Conservation (phyloP, 345 rosid species). For the Luvunga scandens region DNA sequence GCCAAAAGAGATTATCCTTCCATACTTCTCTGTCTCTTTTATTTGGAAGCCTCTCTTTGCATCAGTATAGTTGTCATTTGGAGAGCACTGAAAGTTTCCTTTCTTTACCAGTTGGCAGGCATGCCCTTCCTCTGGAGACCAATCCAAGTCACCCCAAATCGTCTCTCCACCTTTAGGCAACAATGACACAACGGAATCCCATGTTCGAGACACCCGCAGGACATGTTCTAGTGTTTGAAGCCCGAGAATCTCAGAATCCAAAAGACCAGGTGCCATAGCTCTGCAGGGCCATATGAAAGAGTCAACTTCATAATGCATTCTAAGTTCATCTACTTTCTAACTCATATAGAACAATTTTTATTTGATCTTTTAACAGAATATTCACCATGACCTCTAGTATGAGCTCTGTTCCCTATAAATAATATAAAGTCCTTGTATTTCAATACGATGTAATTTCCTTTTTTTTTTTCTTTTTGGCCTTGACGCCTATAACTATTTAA, state of each 20-base stretch:
- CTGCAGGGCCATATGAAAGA: constrained; percentile 28
- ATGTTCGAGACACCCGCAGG: constrained; percentile 59
- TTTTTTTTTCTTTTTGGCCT: neutral
- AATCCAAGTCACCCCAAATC: constrained; percentile 68
- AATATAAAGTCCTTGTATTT: neutral
- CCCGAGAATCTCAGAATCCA: constrained; percentile 50
- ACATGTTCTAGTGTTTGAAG: constrained; percentile 60
- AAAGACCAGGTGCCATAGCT: constrained; percentile 50
- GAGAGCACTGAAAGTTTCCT: constrained; percentile 19
- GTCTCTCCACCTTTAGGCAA: constrained; percentile 81
- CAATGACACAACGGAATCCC: constrained; percentile 69
- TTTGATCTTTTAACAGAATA: neutral
- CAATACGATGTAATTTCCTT: neutral
- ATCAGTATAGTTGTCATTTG: constrained; percentile 26
- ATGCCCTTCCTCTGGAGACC: constrained; percentile 56
- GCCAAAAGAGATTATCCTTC: constrained; percentile 68
- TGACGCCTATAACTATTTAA: neutral
- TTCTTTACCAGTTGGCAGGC: constrained; percentile 37
- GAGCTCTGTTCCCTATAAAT: neutral
- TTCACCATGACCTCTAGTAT: neutral
- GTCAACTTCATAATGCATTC: neutral
- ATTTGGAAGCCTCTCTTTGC: constrained; percentile 26
- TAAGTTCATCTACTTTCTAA: neutral
- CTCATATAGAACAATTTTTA: neutral
- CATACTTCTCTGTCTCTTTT: constrained; percentile 45